Base-by-base conservation (phyloP, 345 rosid genomes). In the Syzygium aqueum region DNA sequence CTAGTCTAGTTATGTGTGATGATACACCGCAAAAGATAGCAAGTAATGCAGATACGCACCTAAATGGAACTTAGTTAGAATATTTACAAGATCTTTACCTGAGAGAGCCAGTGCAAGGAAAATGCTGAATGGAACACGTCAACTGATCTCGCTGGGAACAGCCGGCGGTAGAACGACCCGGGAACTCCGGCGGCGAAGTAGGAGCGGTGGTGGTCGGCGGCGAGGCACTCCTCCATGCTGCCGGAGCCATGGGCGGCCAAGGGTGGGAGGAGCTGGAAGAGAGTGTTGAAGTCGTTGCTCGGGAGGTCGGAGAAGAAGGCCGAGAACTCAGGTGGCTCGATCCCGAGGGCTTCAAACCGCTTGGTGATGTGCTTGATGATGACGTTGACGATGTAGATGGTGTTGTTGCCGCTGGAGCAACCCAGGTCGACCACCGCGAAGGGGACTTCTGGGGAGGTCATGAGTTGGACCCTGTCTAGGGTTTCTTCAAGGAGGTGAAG, bases 51-150 rank as follows among this genome's bases (percentile, higher is more conserved):
- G 21, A 25, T 25, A 25, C 19, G 52, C 52, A 51, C 19, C 52
- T 30, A 83, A 83, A 83, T 4, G 12, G 33, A 83, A 50, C 28
- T 9, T n/a, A 49, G 28, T 84, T 15, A 12, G 59, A 51, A 46
- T 23, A 85, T 56, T 30, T 10, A 73, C 80, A 73, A 37, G 82
- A 23, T 37, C 51, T 13, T n/a, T 49, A 88, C 99, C 99, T 97
- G 98, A 51, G 99, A 97, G 84, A 97, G 96, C 99, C 99, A 97
- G 57, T 97, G 99, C 92, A 97, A 90, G 30, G 97, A 97, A 87
- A 97, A 97, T 17, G 98, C 96, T 3, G 99, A 97, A 91, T 97
- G 97, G 87, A 97, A 97, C 61, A 97, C 87, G 86, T 97, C 91
- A 49, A 97, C 90, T 6, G 98, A 94, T 91, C 94, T 92, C 6